Conservation (phyloP, 2,329 filamentous ascomycete species). For the Ophiostoma angusticollis region DNA sequence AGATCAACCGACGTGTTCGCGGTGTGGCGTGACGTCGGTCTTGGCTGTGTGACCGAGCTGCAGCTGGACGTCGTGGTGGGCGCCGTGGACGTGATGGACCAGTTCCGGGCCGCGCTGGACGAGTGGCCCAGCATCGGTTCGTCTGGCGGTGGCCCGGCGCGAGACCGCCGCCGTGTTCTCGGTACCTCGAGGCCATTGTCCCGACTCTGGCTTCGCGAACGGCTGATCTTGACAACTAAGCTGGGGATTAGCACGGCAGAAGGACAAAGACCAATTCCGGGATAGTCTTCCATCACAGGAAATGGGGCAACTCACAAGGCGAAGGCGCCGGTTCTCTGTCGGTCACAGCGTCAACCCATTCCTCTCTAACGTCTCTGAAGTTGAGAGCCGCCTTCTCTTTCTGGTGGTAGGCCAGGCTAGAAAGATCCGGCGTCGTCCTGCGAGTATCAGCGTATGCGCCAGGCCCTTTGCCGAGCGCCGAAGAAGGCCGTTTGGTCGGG, state of each 20-base stretch:
- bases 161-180: background rate
- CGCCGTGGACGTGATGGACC: slow-evolving; percentile 11
- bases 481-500: background rate
- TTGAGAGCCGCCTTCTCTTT: slow-evolving; percentile 3
- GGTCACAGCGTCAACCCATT: slow-evolving; percentile 4
- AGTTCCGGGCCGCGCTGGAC: slow-evolving; percentile 10
- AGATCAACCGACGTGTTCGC: slow-evolving; percentile 14
- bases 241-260: background rate
- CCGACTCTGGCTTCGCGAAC: slow-evolving; percentile 5
- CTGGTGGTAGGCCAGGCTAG: slow-evolving; percentile 3
- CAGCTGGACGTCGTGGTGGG: slow-evolving; percentile 11
- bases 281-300: too few species aligned
- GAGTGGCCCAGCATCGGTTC: background rate
- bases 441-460: too few species aligned
- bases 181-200: background rate
- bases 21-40: slow-evolving; percentile 12
- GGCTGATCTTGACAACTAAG: slow-evolving; percentile 9
- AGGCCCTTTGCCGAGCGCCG: too few species aligned
- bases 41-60: slow-evolving; percentile 4
- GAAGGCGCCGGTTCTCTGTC: slow-evolving; percentile 12
- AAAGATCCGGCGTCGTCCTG: slow-evolving; percentile 5
- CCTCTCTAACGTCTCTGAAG: slow-evolving; percentile 3
- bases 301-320: slow-evolving; percentile 17
- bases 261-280: background rate
- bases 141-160: slow-evolving; percentile 1